A percentile compares a stretch with the other conserved stretches of the same genome.
Conservation (phyloP, 495 filamentous ascomycete species). For the Podospora appendiculata region DNA sequence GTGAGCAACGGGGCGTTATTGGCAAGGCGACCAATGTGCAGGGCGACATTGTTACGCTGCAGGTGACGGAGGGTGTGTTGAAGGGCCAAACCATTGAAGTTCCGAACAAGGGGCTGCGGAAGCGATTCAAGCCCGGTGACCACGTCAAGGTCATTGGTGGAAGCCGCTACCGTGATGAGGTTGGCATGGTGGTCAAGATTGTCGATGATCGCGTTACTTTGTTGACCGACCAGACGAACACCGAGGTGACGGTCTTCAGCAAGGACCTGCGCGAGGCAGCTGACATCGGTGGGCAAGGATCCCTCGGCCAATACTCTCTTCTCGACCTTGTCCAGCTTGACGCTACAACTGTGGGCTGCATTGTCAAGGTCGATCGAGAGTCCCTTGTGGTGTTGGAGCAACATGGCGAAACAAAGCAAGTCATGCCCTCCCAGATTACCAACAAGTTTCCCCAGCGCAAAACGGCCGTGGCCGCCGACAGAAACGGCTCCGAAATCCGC, state of each 20-base stretch:
- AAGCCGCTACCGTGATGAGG: slow-evolving; percentile 84
- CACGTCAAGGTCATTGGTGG: slow-evolving; percentile 98
- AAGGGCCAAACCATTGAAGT: slow-evolving; percentile 83
- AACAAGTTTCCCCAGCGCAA: slow-evolving; percentile 75
- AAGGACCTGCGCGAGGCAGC: slow-evolving; percentile 90
- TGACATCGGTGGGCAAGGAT: slow-evolving; percentile 74
- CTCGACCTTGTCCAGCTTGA: slow-evolving; percentile 94
- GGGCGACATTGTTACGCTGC: slow-evolving; percentile 82
- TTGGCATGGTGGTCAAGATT: slow-evolving; percentile 94
- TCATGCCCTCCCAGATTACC: slow-evolving; percentile 85
- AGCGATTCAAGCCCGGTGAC: slow-evolving; percentile 87
- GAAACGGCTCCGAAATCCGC: slow-evolving; percentile 87
- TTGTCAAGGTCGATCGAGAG: slow-evolving; percentile 92
- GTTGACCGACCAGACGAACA: slow-evolving; percentile 80
- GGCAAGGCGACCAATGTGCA: slow-evolving; percentile 84
- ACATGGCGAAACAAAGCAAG: slow-evolving; percentile 68
- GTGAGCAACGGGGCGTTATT: slow-evolving; percentile 86
- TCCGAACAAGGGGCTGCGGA: slow-evolving; percentile 85
- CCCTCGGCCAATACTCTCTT: slow-evolving; percentile 78
- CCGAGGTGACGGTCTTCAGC: slow-evolving; percentile 96
- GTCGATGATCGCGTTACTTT: slow-evolving; percentile 85
- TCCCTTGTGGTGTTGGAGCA: slow-evolving; percentile 86
- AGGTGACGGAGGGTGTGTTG: slow-evolving; percentile 77
- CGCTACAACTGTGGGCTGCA: slow-evolving; percentile 80
- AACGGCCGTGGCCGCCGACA: slow-evolving; percentile 83